These are phyloP conservation scores for Gymnopus androsaceus DNA, from an alignment of 1,284 basidiomycete species.

Conservation along the genomic window DNA sequence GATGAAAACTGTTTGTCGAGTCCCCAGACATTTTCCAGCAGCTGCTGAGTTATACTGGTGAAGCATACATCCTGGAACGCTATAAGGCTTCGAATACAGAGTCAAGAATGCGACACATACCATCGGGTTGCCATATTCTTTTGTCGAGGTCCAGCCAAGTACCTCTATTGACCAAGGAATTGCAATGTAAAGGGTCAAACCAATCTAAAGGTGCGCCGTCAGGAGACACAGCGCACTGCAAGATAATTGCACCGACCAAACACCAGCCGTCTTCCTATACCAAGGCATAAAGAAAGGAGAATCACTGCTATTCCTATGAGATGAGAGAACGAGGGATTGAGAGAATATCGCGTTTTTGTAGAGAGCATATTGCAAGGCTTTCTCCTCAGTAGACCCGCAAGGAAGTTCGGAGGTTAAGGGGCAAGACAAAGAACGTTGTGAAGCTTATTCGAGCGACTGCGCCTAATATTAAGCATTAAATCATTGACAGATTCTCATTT, in stretches of 20 bases:
- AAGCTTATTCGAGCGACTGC: too few relatives aligned
- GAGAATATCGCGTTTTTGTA: conserved; percentile 5
- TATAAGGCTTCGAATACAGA: conserved; percentile 14
- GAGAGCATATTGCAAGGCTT: conserved; percentile 22
- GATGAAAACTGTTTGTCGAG: conserved; percentile 68
- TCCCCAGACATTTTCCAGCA: conserved; percentile 52
- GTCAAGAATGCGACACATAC: conserved; percentile 40
- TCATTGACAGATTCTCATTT: too few relatives aligned
- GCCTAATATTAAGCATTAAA: too few relatives aligned
- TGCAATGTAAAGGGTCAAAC: conserved; percentile 72
- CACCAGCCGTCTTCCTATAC: conserved; percentile 46
- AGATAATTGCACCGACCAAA: conserved; percentile 43
- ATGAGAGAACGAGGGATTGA: conserved; percentile 60
- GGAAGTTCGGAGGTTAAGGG: neutral
- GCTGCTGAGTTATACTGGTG: conserved; percentile 61
- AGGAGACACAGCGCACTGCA: neutral
- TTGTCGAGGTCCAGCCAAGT: conserved; percentile 73
- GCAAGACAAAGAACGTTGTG: too few relatives aligned
- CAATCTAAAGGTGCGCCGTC: conserved; percentile 49
- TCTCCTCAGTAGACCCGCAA: neutral
- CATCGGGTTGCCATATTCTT: conserved; percentile 84
- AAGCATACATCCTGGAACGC: conserved; percentile 70
- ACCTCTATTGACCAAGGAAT: conserved; percentile 69
- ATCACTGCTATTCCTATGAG: conserved; percentile 45
- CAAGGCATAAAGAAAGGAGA: conserved; percentile 41